phyloP scores from a whole-genome alignment of 2,329 filamentous ascomycete species.

The Hortaea werneckii region DNA sequence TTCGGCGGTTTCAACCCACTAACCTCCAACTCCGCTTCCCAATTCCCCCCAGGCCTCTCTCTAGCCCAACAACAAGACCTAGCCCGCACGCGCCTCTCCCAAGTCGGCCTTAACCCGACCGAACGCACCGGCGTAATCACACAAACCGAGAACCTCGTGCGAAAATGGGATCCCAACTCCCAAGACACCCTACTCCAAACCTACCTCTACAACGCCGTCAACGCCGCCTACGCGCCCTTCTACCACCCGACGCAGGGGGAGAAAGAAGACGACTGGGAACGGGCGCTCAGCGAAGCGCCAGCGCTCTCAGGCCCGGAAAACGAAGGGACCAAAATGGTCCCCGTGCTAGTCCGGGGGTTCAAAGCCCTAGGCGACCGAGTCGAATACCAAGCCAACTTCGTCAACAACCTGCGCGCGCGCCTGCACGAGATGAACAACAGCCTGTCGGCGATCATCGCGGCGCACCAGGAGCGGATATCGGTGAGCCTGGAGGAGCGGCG shows the following conservation, averaged over 20 bases:
- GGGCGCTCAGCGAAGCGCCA: constrained; percentile 70
- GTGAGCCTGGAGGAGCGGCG: constrained; percentile 64
- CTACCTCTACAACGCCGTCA: constrained; percentile 82
- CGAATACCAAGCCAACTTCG: constrained; percentile 58
- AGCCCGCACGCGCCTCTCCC: constrained; percentile 8
- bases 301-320: constrained; percentile 27
- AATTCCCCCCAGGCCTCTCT: constrained; percentile 2
- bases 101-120: constrained; percentile 4
- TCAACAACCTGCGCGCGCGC: constrained; percentile 59
- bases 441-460: constrained; percentile 60
- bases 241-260: constrained; percentile 62
- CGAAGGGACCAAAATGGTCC: constrained; percentile 46
- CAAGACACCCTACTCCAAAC: constrained; percentile 62
- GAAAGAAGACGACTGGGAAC: constrained; percentile 72
- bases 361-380: constrained; percentile 61
- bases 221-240: constrained; percentile 63
- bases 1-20: constrained; percentile 18
- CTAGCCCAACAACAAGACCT: constrained; percentile 16
- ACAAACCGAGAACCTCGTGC: constrained; percentile 60
- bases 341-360: constrained; percentile 66
- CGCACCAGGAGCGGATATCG: constrained; percentile 66
- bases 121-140: constrained; percentile 2
- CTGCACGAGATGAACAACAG: constrained; percentile 72
- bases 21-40: constrained; percentile 2
- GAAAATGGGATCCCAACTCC: constrained; percentile 65